phyloP scores from a whole-genome alignment of 495 filamentous ascomycete genomes.

The Margaritispora aquatica region DNA sequence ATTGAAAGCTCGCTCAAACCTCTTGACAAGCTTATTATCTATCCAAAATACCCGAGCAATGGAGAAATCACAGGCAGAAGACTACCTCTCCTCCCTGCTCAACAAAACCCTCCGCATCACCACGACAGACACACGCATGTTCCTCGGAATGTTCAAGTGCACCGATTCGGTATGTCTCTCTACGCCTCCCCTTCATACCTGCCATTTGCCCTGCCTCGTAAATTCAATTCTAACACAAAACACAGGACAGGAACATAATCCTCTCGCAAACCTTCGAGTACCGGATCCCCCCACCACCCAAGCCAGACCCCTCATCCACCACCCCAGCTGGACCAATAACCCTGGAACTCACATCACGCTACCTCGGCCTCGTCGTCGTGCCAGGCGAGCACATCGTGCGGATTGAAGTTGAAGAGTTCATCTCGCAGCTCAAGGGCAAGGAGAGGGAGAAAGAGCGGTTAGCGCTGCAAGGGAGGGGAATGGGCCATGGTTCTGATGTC shows the following conservation, averaged over 20 bases:
- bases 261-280: slow-evolving; percentile 84
- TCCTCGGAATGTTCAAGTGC: slow-evolving; percentile 86
- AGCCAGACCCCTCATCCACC: slow-evolving; percentile 24
- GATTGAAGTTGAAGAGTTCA: slow-evolving; percentile 80
- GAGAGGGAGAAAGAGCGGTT: neutral
- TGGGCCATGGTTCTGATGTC: neutral
- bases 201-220: slow-evolving; percentile 41
- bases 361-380: slow-evolving; percentile 84
- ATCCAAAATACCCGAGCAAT: slow-evolving; percentile 5
- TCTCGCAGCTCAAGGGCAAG: slow-evolving; percentile 33
- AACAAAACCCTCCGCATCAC: slow-evolving; percentile 70
- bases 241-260: slow-evolving; percentile 76
- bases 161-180: slow-evolving; percentile 67
- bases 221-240: neutral
- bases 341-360: slow-evolving; percentile 72
- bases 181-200: slow-evolving; percentile 23
- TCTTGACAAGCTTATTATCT: no score
- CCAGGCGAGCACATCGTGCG: slow-evolving; percentile 79
- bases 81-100: slow-evolving; percentile 47
- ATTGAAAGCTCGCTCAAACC: no score
- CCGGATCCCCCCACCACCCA: slow-evolving; percentile 56
- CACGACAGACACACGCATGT: slow-evolving; percentile 80
- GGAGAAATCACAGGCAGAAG: slow-evolving; percentile 30
- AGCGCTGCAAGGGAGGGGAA: neutral
- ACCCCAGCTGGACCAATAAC: slow-evolving; percentile 43